Base-by-base conservation (phyloP, 495 filamentous ascomycete species). In the Rhypophila decipiens region DNA sequence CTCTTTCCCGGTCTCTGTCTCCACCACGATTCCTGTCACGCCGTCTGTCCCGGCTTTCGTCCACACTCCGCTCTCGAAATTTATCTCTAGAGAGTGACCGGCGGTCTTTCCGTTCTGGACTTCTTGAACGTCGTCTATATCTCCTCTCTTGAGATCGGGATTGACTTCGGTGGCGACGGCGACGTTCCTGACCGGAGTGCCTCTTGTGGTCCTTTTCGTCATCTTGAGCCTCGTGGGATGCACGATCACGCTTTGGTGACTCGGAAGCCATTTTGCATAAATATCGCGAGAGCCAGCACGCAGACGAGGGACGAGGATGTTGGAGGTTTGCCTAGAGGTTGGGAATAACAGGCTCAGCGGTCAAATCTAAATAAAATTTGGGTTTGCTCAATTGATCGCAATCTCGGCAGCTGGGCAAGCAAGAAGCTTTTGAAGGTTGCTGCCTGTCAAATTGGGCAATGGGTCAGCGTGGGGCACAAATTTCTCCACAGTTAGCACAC, bases 121-220 rank as follows among this genome's bases (percentile, higher is more conserved):
- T 66, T 42, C 56, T 57, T 11, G 70, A 73, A 21, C 69, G 66
- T 33, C 63, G 51, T 33, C 51, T 54, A 20, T 52, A 54, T 37
- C 52, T 55, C 46, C 53, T 56, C 13, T 60, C 58, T 38, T 57
- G 48, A 22, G 66, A 69, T 35, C 58, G 51, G 20, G 67, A 69
- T 10, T 53, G 55, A 37, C 43, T 50, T 21, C 57, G 54, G 10
- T 27, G 51, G 21, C 39, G 49, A 42, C 46, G 47, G 17, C 57
- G 42, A 2, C 43, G n/a, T 13, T 65, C 57, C 24, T 58, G 48
- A 20, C 50, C 49, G 0, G 31, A 38, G 18, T 43, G 15, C 23
- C 36, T 44, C 23, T 42, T 58, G 11, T 27, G 47, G 11, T 49
- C 47, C 24, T 40, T 48, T 44, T 31, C 13, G 37, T 49, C 48